phyloP scores from a whole-genome alignment of 1,284 basidiomycete species.

The Pholiota adiposa region DNA sequence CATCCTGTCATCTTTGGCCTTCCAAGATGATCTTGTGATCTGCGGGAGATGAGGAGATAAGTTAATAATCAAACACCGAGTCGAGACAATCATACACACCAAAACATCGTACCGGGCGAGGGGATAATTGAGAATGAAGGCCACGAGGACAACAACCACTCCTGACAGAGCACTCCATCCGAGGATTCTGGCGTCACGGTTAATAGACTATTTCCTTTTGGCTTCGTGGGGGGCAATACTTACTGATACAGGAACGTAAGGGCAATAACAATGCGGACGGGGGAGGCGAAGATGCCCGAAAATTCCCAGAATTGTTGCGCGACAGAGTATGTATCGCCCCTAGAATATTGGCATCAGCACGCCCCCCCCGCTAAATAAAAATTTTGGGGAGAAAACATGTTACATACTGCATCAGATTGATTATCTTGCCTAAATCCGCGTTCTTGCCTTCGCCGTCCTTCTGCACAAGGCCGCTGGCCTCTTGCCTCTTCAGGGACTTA shows the following conservation, averaged over 20 bases:
- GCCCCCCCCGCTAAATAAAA: background rate
- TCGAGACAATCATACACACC: slow-evolving; percentile 39
- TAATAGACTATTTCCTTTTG: background rate
- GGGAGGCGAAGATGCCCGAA: slow-evolving; percentile 68
- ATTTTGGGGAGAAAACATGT: slow-evolving; percentile 16
- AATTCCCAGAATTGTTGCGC: slow-evolving; percentile 75
- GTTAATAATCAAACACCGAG: background rate
- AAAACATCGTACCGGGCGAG: slow-evolving; percentile 68
- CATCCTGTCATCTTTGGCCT: slow-evolving; percentile 77
- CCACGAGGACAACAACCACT: slow-evolving; percentile 70
- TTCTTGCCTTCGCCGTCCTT: slow-evolving; percentile 46
- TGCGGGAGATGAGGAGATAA: slow-evolving; percentile 24
- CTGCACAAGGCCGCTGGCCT: slow-evolving; percentile 57
- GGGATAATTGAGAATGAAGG: slow-evolving; percentile 69
- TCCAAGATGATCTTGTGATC: slow-evolving; percentile 68
- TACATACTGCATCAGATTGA: slow-evolving; percentile 75
- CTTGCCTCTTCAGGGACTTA: slow-evolving; percentile 67
- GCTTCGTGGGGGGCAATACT: slow-evolving; percentile 26
- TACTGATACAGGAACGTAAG: slow-evolving; percentile 77
- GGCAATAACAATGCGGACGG: slow-evolving; percentile 77
- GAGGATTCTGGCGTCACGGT: slow-evolving; percentile 55
- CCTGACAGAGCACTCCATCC: slow-evolving; percentile 85
- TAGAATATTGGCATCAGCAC: slow-evolving; percentile 28
- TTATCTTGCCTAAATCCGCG: slow-evolving; percentile 72
- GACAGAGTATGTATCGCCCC: slow-evolving; percentile 74